A percentile compares a stretch with the other conserved stretches of the same genome.
Conservation (phyloP, 352 stramenopile genomes). For the Peronospora tabacina region DNA sequence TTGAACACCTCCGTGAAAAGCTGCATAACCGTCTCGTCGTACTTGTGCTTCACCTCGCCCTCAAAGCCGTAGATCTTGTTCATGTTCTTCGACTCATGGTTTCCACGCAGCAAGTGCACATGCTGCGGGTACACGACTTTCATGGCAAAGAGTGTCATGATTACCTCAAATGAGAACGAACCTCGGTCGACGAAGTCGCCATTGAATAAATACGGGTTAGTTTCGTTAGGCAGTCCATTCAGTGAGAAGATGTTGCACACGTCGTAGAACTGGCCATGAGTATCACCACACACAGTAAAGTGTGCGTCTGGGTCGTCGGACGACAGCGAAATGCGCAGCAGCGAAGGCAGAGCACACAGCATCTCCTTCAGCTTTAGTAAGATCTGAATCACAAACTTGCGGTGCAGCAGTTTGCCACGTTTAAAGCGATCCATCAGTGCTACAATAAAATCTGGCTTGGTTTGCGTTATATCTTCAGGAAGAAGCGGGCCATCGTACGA, state of each 20-base stretch:
- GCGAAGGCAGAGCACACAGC: conserved; percentile 83
- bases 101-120: conserved; percentile 93
- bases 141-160: conserved; percentile 95
- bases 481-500: conserved; percentile 75
- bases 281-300: conserved; percentile 97
- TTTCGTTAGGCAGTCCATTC: conserved; percentile 92
- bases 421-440: conserved; percentile 94
- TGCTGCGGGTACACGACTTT: conserved; percentile 92
- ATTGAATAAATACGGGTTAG: conserved; percentile 99
- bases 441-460: conserved; percentile 82
- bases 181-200: conserved; percentile 99
- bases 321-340: conserved; percentile 82
- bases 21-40: conserved; percentile 97
- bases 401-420: conserved; percentile 95
- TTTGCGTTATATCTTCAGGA: conserved; percentile 42
- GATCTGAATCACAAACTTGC: conserved; percentile 96
- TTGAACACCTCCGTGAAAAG: conserved; percentile 99
- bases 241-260: conserved; percentile 99
- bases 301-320: conserved; percentile 47
- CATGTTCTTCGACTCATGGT: conserved; percentile 99
- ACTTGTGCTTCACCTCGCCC: conserved; percentile 99
- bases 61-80: conserved; percentile 99
- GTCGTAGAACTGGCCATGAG: conserved; percentile 99
- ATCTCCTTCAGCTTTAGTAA: conserved; percentile 90
- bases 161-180: conserved; percentile 97